A percentile compares a stretch with the other conserved stretches of the same genome.
Conservation (phyloP, 768 basidiomycete genomes). For the Phanerodontia chrysosporium region DNA sequence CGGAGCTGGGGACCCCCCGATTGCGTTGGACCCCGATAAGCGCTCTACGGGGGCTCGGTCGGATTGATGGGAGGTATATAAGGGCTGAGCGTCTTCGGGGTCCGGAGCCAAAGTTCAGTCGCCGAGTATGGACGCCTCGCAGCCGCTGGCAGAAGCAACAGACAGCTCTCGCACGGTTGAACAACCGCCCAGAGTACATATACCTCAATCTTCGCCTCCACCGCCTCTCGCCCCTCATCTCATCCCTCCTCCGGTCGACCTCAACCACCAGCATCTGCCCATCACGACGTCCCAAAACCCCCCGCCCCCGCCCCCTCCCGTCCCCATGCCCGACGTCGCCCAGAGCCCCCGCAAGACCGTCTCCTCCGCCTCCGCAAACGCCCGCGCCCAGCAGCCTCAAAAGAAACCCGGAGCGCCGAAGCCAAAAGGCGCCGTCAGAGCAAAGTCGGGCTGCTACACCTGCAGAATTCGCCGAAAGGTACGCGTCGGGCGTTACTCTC, state of each 20-base stretch:
- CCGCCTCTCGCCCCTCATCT: conserved; percentile 19
- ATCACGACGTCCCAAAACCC: conserved; percentile 18
- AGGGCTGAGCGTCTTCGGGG: conserved; percentile 7
- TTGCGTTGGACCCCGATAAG: conserved; percentile 8
- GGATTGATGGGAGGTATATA: conserved; percentile 5
- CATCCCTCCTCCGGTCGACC: conserved; percentile 15
- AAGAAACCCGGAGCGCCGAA: conserved; percentile 56
- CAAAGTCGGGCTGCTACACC: conserved; percentile 87
- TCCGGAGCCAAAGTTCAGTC: conserved; percentile 9
- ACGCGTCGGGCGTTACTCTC: conserved; percentile 17
- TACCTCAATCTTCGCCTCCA: conserved; percentile 13
- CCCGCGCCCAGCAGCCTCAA: conserved; percentile 33
- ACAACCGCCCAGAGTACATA: conserved; percentile 16
- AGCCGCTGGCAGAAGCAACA: conserved; percentile 4
- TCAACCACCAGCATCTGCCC: conserved; percentile 1
- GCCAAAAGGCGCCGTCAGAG: conserved; percentile 76
- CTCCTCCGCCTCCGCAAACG: conserved; percentile 27
- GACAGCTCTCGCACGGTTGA: conserved; percentile 18
- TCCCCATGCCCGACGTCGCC: conserved; percentile 30
- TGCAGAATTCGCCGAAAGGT: conserved; percentile 87
- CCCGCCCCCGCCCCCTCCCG: conserved; percentile 7
- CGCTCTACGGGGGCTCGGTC: conserved; percentile 1
- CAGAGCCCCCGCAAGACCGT: conserved; percentile 29
- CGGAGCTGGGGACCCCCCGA: conserved; percentile 7
- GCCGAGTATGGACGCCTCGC: conserved; percentile 8